Base-by-base conservation (phyloP, 1,284 basidiomycete genomes). In the Cystobasidium sp. region DNA sequence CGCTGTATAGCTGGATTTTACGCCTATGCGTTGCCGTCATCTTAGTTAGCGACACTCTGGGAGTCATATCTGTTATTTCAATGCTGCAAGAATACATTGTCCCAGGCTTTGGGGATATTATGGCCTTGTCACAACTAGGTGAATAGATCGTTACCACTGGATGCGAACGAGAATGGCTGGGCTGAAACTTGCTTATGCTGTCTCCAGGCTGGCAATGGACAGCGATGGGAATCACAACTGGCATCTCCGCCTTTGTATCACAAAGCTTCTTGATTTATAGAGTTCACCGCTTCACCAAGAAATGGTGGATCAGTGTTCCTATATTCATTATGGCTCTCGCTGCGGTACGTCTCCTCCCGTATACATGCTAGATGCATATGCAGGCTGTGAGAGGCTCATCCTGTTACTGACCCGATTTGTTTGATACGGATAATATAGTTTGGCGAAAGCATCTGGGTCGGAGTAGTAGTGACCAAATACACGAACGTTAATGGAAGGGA, bases 141-240 rank as follows among this genome's bases (percentile, higher is more conserved):
- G 47, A 51, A 20, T 62, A 62, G 1, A 39, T 62, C 7, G 18
- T 39, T 37, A 18, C 12, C 12, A 12, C n/a, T 43, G 7, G 20
- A 0, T 12, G 20, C n/a, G 12, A 10, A 58, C 16, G 59, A 8
- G 6, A 43, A 7, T 43, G 22, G 12, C 12, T 43, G 3, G 44
- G 22, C 39, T 62, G 59, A 62, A 9, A 3, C 2, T 18, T 14
- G 3, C 6, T 14, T 59, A 3, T 39, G 8, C 59, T 51, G 16
- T 20, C 10, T 37, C 16, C 20, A 62, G 59, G 44, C 20, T 62
- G 59, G 59, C 59, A 62, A 43, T 62, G 59, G 59, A 20, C 59
- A 10, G 59, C 22, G 1, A 43, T 62, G 41, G 59, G 14, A 14
- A 44, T 62, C 14, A 62, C 59, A 62, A 62, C 59, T 62, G 59